A percentile compares a stretch with the other conserved stretches of the same genome.
These are phyloP conservation scores for Cunninghamia lanceolata DNA, from an alignment of 75 land plant genomes.

Conservation along the genomic window DNA sequence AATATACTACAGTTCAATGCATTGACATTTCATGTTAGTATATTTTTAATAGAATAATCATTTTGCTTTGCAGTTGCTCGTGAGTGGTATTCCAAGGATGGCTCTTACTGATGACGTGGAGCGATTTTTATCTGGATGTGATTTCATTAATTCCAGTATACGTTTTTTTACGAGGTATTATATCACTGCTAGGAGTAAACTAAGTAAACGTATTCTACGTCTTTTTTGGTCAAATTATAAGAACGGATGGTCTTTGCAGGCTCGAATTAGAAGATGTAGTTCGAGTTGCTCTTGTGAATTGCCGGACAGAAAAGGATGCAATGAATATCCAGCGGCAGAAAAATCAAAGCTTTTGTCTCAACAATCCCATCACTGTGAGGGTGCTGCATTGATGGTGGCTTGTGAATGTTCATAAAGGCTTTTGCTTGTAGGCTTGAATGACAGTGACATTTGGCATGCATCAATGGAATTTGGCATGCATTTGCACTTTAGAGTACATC, in stretches of 20 bases:
- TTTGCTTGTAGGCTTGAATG: background rate
- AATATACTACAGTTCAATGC: background rate
- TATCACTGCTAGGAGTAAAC: background rate
- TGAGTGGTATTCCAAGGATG: conserved; percentile 38
- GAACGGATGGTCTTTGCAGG: conserved; percentile 17
- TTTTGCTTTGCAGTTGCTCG: conserved; percentile 24
- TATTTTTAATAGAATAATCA: background rate
- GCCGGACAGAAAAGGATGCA: conserved; percentile 34
- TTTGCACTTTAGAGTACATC: background rate
- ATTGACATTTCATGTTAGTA: background rate
- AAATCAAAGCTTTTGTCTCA: conserved; percentile 49
- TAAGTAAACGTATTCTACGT: background rate
- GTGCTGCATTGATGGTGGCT: conserved; percentile 32
- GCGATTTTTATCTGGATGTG: conserved; percentile 45
- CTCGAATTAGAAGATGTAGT: conserved; percentile 6
- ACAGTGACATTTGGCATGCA: background rate
- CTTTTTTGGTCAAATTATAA: background rate
- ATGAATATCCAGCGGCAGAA: conserved; percentile 34
- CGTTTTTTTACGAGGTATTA: conserved; percentile 21
- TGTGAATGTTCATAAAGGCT: background rate
- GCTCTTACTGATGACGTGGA: conserved; percentile 40
- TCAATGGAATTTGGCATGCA: background rate
- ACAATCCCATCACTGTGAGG: conserved; percentile 29
- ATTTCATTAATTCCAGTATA: conserved; percentile 17
- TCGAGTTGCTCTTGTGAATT: conserved; percentile 28